Evolutionary conservation across 768 basidiomycete genomes (phyloP), one percentile per base, ranked within the genome.

Genomic region (Serendipita sp.): DNA sequence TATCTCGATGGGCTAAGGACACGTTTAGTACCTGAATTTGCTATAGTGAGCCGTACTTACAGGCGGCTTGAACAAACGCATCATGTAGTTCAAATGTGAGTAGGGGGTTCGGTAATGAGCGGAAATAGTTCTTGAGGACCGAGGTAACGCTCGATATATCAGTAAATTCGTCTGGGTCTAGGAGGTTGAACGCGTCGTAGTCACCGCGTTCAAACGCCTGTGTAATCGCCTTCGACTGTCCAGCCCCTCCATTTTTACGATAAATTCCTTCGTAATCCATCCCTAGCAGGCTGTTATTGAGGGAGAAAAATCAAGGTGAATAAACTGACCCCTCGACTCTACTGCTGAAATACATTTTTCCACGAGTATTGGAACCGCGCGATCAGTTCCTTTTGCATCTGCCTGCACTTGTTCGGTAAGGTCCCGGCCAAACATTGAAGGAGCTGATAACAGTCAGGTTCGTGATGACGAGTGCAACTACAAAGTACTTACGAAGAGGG

Each of bases 211-310:
- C 96, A 70, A 99, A 99, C 30, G 95, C 78, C 68, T 94, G 89
- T 0, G 91, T 93, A 75, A 99, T 97, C 63, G 80, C 80, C 76
- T 95, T 95, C 41, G 91, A 88, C 70, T 94, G 94, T 2, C 88
- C 82, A 34, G 89, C 85, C 2, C 96, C 96, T 35, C 96, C 96
- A 0, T 87, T 91, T 77, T 99, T 99, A 68, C 96, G 91, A 74
- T 99, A 99, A 68, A 99, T 91, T 10, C 96, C 96, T 74, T 99
- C 96, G 71, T 93, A 93, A 66, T 96, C 91, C 76, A 97, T 80
- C 3, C 89, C 94, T 90, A 62, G 63, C 35, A 35, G 8, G 7
- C 8, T 51, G n/a, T 32, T 18, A 32, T 5, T 32, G 48, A 51
- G 18, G 48, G 48, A 13, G 13, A n/a, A 18, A 18, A n/a, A 51